A percentile compares a stretch with the other conserved stretches of the same genome.
phyloP scores from a whole-genome alignment of 306 rosid species.

The Vachellia pachyceras region DNA sequence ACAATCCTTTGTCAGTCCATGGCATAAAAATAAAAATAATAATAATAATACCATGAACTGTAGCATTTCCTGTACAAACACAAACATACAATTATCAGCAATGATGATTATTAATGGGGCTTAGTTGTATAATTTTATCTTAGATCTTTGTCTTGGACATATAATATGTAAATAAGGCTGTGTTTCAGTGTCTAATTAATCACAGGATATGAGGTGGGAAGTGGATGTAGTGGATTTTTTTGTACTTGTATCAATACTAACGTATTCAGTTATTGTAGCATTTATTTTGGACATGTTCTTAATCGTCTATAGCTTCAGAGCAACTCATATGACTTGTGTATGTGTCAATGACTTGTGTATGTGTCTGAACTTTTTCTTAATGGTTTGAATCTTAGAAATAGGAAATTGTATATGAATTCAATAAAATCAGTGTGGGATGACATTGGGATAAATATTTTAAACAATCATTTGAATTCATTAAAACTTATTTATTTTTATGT shows the following conservation, averaged over 20 bases:
- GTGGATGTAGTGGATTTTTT: background rate
- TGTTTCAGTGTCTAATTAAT: background rate
- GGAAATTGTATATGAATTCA: background rate
- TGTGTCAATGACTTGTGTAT: background rate
- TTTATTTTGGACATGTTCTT: background rate
- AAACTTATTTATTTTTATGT: background rate
- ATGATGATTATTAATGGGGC: background rate
- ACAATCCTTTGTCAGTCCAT: constrained; percentile 64
- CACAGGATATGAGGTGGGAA: background rate
- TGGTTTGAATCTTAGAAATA: background rate
- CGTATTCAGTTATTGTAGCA: background rate
- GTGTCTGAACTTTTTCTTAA: background rate
- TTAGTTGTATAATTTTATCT: background rate
- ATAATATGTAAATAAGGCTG: background rate
- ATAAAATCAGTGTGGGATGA: background rate
- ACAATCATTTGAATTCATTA: background rate
- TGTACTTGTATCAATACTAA: background rate
- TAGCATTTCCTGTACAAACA: constrained; percentile 22
- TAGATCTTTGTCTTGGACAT: constrained; percentile 14
- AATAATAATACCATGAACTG: constrained; percentile 9
- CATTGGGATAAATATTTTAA: background rate
- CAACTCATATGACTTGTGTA: background rate
- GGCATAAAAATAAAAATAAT: constrained; percentile 32
- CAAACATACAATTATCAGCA: background rate
- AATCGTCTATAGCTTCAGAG: background rate